Conservation (phyloP, 2,329 filamentous ascomycete genomes). For the Alternaria burnsii region DNA sequence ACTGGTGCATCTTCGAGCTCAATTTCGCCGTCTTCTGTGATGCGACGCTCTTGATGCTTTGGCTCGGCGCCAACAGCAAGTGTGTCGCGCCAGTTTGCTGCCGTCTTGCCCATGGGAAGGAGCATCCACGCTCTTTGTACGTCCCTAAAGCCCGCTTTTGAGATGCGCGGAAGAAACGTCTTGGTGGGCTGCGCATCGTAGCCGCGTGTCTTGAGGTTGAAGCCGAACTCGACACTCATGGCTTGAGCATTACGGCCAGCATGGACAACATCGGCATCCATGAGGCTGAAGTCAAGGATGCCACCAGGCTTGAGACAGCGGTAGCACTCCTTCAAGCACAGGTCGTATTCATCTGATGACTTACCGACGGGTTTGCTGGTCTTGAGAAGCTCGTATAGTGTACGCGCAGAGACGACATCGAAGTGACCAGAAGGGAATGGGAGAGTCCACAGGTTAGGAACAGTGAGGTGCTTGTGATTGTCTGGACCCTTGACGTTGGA, state of each 20-base stretch:
- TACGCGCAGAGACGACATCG: constrained; percentile 88
- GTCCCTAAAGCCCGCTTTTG: constrained; percentile 77
- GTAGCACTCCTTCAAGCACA: constrained; percentile 83
- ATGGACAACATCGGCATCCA: constrained; percentile 90
- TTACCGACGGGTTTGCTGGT: constrained; percentile 60
- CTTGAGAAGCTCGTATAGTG: constrained; percentile 85
- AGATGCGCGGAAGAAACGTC: constrained; percentile 77
- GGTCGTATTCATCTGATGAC: constrained; percentile 81
- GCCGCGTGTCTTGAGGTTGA: constrained; percentile 85
- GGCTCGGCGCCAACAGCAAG: constrained; percentile 46
- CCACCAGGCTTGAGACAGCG: constrained; percentile 93
- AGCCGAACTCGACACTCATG: constrained; percentile 89
- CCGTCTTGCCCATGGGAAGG: constrained; percentile 75
- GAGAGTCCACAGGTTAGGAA: constrained; percentile 78
- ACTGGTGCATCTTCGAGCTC: constrained; percentile 38
- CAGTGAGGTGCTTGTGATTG: constrained; percentile 86
- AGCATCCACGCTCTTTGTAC: constrained; percentile 89
- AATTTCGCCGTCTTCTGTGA: constrained; percentile 47
- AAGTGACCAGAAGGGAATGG: constrained; percentile 89
- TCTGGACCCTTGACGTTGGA: constrained; percentile 73
- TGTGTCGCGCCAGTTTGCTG: constrained; percentile 49
- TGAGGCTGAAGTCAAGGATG: constrained; percentile 87
- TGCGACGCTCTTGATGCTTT: constrained; percentile 46
- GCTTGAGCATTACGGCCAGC: constrained; percentile 81
- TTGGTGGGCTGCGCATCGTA: constrained; percentile 89